Evolutionary conservation across 225 moss, liverwort and hornwort genomes (phyloP), one percentile per base, ranked within the genome.

Genomic region (Physcomitrellopsis africana): DNA sequence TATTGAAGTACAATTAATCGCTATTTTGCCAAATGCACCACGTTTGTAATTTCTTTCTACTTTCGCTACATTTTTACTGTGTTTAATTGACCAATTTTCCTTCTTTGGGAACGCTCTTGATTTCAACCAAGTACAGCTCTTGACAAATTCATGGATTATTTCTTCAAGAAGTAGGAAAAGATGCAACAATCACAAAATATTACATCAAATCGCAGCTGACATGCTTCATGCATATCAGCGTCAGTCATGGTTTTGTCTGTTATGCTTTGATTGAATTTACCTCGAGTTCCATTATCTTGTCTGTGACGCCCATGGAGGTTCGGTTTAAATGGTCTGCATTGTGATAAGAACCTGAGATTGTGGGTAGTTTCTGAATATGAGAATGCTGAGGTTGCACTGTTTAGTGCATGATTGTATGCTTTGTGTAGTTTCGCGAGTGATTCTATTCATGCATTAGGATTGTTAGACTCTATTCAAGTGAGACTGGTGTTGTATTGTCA

Each of bases 191-290:
- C 63, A 82, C 27, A 66, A 71, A 65, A 84, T 70, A 41, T 73
- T 86, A 51, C 90, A 85, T 27, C 92, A 90, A 75, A 90, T 88
- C 53, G 78, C 78, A 63, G 92, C 86, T 23, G 92, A 92, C 77
- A 90, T 93, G 88, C 68, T 90, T 12, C 79, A 89, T 32, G 88
- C 90, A 3, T 93, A 93, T 55, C 88, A 90, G 66, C 81, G 90
- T 61, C 88, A 93, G 80, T 87, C 81, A 72, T 49, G 66, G 15
- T 42, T 37, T 24, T 16, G 10, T 52, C 57, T 14, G 5, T 55
- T 24, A 14, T 42, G 23, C 43, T 22, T 14, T 19, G 17, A 27
- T 44, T 54, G 45, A 42, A 65, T 27, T n/a, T 23, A 19, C 9
- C 19, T 49, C 3, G 8, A 3, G 13, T 19, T 27, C 59, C 18